Base-by-base conservation (phyloP, 2,329 filamentous ascomycete genomes). In the Cryphonectria parasitica region DNA sequence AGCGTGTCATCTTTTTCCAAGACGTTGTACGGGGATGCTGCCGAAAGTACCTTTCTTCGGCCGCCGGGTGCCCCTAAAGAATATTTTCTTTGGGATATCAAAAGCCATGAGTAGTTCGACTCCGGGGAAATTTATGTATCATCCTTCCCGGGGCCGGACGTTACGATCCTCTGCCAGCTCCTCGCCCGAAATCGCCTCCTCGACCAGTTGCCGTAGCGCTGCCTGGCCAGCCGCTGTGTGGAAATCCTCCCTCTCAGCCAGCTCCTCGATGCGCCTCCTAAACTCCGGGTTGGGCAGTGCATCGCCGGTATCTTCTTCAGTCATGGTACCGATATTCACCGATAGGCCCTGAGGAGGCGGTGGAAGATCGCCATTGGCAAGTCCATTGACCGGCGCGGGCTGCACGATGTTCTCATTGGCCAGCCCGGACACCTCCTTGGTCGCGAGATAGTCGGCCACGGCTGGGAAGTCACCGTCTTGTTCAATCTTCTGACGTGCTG, bases 201-300 rank as follows among this genome's bases (percentile, higher is more conserved):
- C 88, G 7, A 99, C 90, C 72, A 99, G 83, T 74, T 89, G 87
- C 72, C 94, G 88, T 76, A 99, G 81, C 77, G 95, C 90, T 31
- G 87, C 87, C 81, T 99, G 96, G 4, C 92, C 93, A 71, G 91
- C 89, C 68, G 93, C 90, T 6, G 90, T 91, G 75, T 95, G 86
- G 76, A 98, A 97, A 77, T 98, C 94, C 34, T 92, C 90, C 56
- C 94, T 87, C 49, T 91, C 87, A 2, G 96, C 95, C 71, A 99
- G 82, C 80, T 97, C 92, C 77, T 98, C 94, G 77, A 99, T 98
- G 67, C 93, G 87, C 74, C 91, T 86, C 77, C 91, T 89, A 75
- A 99, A 93, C 75, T 95, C 94, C 1, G 93, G 90, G 78, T 98
- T 94, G 11, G 91, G 88, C 70, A 52, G 56, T 28, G 54, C 64